Conservation (phyloP, 345 rosid species). For the Brassica cretica region DNA sequence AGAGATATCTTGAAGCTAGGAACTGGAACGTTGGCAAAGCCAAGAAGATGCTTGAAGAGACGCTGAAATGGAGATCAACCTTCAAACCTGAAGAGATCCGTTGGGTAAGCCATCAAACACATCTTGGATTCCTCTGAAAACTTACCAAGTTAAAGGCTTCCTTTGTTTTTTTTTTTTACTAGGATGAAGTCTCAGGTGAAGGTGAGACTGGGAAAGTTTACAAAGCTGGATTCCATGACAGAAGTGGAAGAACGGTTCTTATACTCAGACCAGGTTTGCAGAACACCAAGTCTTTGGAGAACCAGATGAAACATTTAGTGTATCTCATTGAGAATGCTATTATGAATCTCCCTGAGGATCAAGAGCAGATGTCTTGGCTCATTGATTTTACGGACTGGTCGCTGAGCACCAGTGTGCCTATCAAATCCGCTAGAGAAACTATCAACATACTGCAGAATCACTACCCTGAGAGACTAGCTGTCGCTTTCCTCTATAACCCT, state of each 20-base stretch:
- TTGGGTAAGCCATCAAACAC: slow-evolving; percentile 54
- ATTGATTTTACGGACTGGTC: slow-evolving; percentile 95
- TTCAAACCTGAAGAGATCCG: slow-evolving; percentile 82
- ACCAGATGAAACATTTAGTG: slow-evolving; percentile 76
- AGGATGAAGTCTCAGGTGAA: slow-evolving; percentile 79
- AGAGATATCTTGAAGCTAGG: slow-evolving; percentile 88
- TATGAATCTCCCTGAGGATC: slow-evolving; percentile 82
- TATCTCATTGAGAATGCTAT: slow-evolving; percentile 91
- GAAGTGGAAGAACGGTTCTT: slow-evolving; percentile 78
- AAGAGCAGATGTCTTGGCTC: slow-evolving; percentile 93
- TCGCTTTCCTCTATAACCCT: slow-evolving; percentile 91
- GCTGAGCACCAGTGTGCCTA: slow-evolving; percentile 62
- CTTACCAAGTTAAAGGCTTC: neutral
- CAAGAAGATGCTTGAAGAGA: slow-evolving; percentile 79
- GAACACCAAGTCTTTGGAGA: slow-evolving; percentile 74
- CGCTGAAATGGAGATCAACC: slow-evolving; percentile 76
- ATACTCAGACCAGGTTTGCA: slow-evolving; percentile 85
- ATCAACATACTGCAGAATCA: slow-evolving; percentile 74
- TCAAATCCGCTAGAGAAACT: slow-evolving; percentile 80
- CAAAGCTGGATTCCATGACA: slow-evolving; percentile 85
- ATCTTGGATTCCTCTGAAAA: neutral
- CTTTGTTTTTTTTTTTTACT: slow-evolving; percentile 22
- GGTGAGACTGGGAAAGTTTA: slow-evolving; percentile 91
- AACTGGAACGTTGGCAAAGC: slow-evolving; percentile 78
- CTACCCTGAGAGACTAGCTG: slow-evolving; percentile 90